Evolutionary conservation across 2,329 filamentous ascomycete species (phyloP).

Genomic region (Aureobasidium leucospermi): DNA sequence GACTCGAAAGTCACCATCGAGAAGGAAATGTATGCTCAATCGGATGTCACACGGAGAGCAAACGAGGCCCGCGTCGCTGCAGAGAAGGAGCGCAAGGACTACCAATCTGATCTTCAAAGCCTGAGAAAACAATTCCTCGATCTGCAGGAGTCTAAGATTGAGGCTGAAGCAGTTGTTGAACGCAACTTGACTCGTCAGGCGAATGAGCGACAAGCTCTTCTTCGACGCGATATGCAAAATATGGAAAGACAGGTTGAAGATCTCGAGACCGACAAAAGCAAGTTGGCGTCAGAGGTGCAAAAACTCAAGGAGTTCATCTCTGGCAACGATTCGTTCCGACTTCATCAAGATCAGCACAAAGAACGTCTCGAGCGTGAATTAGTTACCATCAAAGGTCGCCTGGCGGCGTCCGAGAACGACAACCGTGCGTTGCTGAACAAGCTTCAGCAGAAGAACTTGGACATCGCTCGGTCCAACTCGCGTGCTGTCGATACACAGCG

Average conservation of each 20-base stretch:
- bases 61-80: slow-evolving; percentile 72
- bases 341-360: slow-evolving; percentile 89
- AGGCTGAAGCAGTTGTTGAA: slow-evolving; percentile 75
- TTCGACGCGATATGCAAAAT: slow-evolving; percentile 72
- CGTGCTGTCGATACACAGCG: slow-evolving; percentile 78
- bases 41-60: slow-evolving; percentile 80
- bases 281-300: slow-evolving; percentile 72
- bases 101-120: slow-evolving; percentile 74
- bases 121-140: slow-evolving; percentile 77
- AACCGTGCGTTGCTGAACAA: slow-evolving; percentile 94
- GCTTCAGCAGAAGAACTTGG: slow-evolving; percentile 91
- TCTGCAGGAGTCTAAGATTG: slow-evolving; percentile 76
- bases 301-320: slow-evolving; percentile 80
- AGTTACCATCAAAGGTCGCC: slow-evolving; percentile 79
- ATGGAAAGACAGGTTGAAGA: slow-evolving; percentile 70
- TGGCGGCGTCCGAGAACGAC: slow-evolving; percentile 91
- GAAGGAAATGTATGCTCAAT: slow-evolving; percentile 93
- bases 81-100: slow-evolving; percentile 82
- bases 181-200: slow-evolving; percentile 70
- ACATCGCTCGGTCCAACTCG: slow-evolving; percentile 85
- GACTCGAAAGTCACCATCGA: slow-evolving; percentile 96
- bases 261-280: slow-evolving; percentile 70
- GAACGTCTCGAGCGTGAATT: slow-evolving; percentile 87
- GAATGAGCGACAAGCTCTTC: slow-evolving; percentile 68
- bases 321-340: slow-evolving; percentile 80